Conservation (phyloP, 148 eudicot species). For the Chenopodium formosanum region DNA sequence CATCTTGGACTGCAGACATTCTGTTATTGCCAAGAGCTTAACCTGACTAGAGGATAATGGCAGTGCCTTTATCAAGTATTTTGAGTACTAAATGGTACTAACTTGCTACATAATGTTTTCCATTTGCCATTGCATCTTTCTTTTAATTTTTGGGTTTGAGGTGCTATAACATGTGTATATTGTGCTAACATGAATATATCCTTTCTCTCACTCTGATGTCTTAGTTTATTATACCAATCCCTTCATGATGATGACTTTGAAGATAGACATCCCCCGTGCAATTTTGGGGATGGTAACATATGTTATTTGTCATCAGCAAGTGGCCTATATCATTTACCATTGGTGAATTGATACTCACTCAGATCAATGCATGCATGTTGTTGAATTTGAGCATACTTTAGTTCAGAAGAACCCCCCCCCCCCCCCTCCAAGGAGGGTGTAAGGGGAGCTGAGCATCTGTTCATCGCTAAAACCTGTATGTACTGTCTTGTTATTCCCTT, state of each 20-base stretch:
- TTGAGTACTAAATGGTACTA: not conserved
- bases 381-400: not conserved
- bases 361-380: not conserved
- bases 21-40: not conserved
- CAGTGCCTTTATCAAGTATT: conserved; percentile 8
- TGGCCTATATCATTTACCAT: not conserved
- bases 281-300: not conserved
- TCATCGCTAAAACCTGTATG: no score
- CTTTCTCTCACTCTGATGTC: not conserved
- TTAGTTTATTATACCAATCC: not conserved
- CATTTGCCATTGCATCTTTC: not conserved
- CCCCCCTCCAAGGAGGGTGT: no score
- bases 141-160: not conserved
- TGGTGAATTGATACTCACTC: not conserved
- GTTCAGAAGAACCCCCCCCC: not conserved
- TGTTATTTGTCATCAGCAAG: not conserved
- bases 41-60: conserved; percentile 12
- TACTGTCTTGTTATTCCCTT: not conserved
- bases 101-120: not conserved
- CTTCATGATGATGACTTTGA: not conserved
- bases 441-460: no score
- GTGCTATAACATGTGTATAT: no score
- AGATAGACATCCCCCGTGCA: not conserved
- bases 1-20: not conserved
- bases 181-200: not conserved